Percentiles rank a stretch among this genome's conserved stretches.
These are phyloP conservation scores for Clitopilus passeckerianus DNA, from an alignment of 768 basidiomycete genomes.

Conservation along the genomic window DNA sequence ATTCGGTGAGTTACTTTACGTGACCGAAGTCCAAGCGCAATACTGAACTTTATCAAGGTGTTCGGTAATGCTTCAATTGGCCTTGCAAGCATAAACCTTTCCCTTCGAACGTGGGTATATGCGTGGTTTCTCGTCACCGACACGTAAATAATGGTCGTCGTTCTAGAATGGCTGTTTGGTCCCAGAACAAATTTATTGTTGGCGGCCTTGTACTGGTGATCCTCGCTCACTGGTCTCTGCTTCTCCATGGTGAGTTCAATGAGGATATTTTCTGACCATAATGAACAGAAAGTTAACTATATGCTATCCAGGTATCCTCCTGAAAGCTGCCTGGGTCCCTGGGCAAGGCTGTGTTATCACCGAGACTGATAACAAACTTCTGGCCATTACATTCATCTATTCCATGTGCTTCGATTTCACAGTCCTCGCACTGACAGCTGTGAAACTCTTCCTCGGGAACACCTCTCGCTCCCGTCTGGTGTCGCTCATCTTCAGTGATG, in stretches of 20 bases:
- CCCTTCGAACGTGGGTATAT: constrained; percentile 54
- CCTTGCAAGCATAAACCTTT: constrained; percentile 67
- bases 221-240: constrained; percentile 67
- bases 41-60: constrained; percentile 18
- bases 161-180: constrained; percentile 67
- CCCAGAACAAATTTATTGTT: constrained; percentile 48
- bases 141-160: not conserved
- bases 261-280: not conserved
- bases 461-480: constrained; percentile 52
- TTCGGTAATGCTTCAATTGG: constrained; percentile 66
- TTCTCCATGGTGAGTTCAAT: constrained; percentile 50
- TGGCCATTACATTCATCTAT: constrained; percentile 68
- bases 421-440: constrained; percentile 56
- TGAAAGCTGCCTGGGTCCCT: constrained; percentile 53
- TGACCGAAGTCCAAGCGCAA: not conserved
- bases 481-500: constrained; percentile 65
- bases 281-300: not conserved
- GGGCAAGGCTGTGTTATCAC: constrained; percentile 52
- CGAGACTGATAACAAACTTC: constrained; percentile 50
- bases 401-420: constrained; percentile 68
- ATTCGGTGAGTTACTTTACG: constrained; percentile 33
- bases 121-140: not conserved
- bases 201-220: constrained; percentile 49
- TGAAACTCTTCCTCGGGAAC: constrained; percentile 47
- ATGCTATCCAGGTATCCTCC: constrained; percentile 39